Evolutionary conservation across 805 yeast genomes (phyloP).

Genomic region (Teunomyces tritomae): DNA sequence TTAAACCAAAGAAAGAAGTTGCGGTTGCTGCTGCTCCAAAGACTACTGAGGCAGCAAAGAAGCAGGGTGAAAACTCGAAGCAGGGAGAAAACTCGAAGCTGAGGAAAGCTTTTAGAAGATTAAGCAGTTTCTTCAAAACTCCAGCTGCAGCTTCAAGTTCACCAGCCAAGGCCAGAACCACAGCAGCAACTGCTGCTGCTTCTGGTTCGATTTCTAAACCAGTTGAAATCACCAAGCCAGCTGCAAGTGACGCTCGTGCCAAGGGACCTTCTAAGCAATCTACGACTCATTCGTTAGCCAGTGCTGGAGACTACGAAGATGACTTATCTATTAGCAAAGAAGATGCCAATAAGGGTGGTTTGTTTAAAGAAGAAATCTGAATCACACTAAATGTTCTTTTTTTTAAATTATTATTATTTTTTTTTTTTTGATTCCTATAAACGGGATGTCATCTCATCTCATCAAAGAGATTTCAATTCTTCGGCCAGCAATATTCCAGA

Average conservation of each 20-base stretch:
- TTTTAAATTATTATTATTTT: not conserved
- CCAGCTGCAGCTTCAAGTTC: slow-evolving; percentile 7
- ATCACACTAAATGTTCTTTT: not conserved
- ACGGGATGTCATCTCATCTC: not conserved
- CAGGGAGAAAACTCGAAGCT: slow-evolving; percentile 8
- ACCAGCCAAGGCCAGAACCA: slow-evolving; percentile 4
- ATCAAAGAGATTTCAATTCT: slow-evolving; percentile 2
- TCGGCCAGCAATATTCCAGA: not conserved
- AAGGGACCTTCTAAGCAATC: slow-evolving; percentile 1
- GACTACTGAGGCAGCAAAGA: slow-evolving; percentile 4
- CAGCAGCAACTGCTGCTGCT: not conserved
- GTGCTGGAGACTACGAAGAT: slow-evolving; percentile 20
- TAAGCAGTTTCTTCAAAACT: slow-evolving; percentile 16
- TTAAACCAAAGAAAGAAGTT: slow-evolving; percentile 6
- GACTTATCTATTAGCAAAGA: slow-evolving; percentile 26
- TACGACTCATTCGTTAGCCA: slow-evolving; percentile 6
- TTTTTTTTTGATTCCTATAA: slow-evolving; percentile 1
- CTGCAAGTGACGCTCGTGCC: not conserved
- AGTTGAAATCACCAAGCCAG: not conserved
- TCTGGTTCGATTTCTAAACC: slow-evolving; percentile 3
- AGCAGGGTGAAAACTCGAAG: slow-evolving; percentile 8
- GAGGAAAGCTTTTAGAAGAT: slow-evolving; percentile 16
- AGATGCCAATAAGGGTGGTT: slow-evolving; percentile 31
- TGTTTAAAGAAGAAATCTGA: slow-evolving; percentile 43
- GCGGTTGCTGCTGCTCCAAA: slow-evolving; percentile 7